Conservation (phyloP, 805 yeast genomes). For the Ogataea salicorniae region DNA sequence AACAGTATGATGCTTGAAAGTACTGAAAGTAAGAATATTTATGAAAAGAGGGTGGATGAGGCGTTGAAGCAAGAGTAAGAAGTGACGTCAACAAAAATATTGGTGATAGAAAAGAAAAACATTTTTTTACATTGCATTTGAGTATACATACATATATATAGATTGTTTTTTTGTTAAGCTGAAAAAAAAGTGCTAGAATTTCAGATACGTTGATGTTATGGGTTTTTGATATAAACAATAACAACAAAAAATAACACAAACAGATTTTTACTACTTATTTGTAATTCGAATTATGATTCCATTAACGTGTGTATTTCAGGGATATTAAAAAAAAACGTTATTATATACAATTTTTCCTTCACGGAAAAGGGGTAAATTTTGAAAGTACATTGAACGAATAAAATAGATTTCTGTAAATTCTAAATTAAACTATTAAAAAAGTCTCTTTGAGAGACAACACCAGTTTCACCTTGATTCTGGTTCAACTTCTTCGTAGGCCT, state of each 20-base stretch:
- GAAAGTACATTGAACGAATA: background rate
- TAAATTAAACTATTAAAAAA: conserved; percentile 1
- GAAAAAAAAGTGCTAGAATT: too few relatives aligned
- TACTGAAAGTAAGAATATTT: conserved; percentile 22
- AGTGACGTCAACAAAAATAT: background rate
- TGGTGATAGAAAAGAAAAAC: background rate
- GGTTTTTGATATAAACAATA: too few relatives aligned
- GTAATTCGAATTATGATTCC: too few relatives aligned
- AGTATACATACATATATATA: background rate
- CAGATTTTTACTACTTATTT: too few relatives aligned
- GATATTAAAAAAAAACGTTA: too few relatives aligned
- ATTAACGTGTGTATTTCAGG: too few relatives aligned
- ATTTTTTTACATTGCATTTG: background rate
- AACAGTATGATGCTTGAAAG: conserved; percentile 55
- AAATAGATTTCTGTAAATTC: background rate
- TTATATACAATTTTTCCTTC: too few relatives aligned
- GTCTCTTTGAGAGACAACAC: conserved; percentile 1
- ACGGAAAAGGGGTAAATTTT: too few relatives aligned
- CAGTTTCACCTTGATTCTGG: background rate
- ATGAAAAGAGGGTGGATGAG: conserved; percentile 25
- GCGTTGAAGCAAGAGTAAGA: conserved; percentile 6
- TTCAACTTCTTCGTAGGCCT: conserved; percentile 20
- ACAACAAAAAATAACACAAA: too few relatives aligned
- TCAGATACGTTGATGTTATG: too few relatives aligned
- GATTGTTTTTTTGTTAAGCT: background rate